A percentile compares a stretch with the other conserved stretches of the same genome.
These are phyloP conservation scores for Suillus fuscotomentosus DNA, from an alignment of 768 basidiomycete genomes.

Conservation along the genomic window DNA sequence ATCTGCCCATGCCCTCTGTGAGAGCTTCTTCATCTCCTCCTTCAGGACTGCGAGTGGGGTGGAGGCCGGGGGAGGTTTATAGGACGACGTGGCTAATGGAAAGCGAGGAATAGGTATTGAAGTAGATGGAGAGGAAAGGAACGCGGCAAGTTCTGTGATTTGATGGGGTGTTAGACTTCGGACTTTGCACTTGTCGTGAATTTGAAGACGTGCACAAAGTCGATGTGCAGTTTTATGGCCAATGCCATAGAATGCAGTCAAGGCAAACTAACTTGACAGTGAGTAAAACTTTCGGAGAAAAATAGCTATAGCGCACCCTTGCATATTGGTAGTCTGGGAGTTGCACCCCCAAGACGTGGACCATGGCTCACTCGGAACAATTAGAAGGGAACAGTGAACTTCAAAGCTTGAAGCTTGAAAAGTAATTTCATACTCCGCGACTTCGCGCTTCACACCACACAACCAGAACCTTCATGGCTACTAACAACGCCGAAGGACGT, in stretches of 20 bases:
- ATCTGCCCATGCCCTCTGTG: slow-evolving; percentile 46
- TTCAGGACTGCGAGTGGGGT: slow-evolving; percentile 30
- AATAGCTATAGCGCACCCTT: slow-evolving; percentile 50
- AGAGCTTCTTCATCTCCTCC: slow-evolving; percentile 29
- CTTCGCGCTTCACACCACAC: slow-evolving; percentile 9
- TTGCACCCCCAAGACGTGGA: slow-evolving; percentile 85
- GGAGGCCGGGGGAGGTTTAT: slow-evolving; percentile 45
- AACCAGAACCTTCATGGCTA: slow-evolving; percentile 54
- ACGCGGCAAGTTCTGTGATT: slow-evolving; percentile 89
- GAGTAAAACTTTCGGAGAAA: background rate
- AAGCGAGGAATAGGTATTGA: slow-evolving; percentile 63
- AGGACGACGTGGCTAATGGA: slow-evolving; percentile 60
- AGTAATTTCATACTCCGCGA: slow-evolving; percentile 26
- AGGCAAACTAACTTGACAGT: slow-evolving; percentile 63
- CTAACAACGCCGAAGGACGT: slow-evolving; percentile 77
- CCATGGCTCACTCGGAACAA: slow-evolving; percentile 43
- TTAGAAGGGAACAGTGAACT: slow-evolving; percentile 1
- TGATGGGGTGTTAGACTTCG: slow-evolving; percentile 82
- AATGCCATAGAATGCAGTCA: slow-evolving; percentile 89
- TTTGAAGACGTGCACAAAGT: slow-evolving; percentile 88
- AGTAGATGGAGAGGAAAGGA: slow-evolving; percentile 87
- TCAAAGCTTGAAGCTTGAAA: slow-evolving; percentile 8
- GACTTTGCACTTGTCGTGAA: slow-evolving; percentile 84
- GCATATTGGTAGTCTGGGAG: slow-evolving; percentile 75
- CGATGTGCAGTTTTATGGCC: slow-evolving; percentile 72